Evolutionary conservation across 169 alveolate genomes (phyloP).

Genomic region (Plasmodium blacklocki): DNA sequence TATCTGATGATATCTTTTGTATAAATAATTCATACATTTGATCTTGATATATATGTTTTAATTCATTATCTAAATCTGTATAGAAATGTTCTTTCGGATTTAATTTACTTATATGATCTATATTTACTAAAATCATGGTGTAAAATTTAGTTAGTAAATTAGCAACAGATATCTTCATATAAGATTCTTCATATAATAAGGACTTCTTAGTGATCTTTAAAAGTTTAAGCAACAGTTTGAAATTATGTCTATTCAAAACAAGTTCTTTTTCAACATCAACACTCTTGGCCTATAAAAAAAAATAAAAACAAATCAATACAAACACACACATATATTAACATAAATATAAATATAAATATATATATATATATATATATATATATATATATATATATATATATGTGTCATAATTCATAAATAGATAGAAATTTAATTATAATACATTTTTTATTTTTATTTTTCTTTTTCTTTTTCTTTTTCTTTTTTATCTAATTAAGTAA

Average conservation of each 20-base stretch:
- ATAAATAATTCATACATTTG: slow-evolving; percentile 29
- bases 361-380: background rate
- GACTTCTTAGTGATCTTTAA: slow-evolving; percentile 39
- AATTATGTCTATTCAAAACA: slow-evolving; percentile 17
- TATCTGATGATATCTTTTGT: slow-evolving; percentile 32
- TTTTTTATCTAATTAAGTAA: background rate
- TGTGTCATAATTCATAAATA: background rate
- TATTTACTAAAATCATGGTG: slow-evolving; percentile 39
- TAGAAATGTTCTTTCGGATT: slow-evolving; percentile 62
- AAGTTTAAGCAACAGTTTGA: slow-evolving; percentile 16
- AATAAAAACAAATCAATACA: background rate
- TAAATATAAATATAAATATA: too few species aligned
- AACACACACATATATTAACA: too few species aligned
- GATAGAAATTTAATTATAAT: background rate
- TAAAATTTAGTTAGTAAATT: slow-evolving; percentile 49
- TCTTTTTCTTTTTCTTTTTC: too few species aligned
- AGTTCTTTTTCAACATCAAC: slow-evolving; percentile 10
- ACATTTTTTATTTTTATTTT: background rate
- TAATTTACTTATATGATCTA: slow-evolving; percentile 51
- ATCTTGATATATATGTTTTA: slow-evolving; percentile 41
- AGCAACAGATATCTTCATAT: slow-evolving; percentile 47
- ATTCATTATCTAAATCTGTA: slow-evolving; percentile 40
- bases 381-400: background rate
- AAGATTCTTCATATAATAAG: slow-evolving; percentile 46
- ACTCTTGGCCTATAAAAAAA: slow-evolving; percentile 20